These are phyloP conservation scores for Pseudogymnoascus sp. DNA, from an alignment of 2,329 filamentous ascomycete species.

Conservation along the genomic window DNA sequence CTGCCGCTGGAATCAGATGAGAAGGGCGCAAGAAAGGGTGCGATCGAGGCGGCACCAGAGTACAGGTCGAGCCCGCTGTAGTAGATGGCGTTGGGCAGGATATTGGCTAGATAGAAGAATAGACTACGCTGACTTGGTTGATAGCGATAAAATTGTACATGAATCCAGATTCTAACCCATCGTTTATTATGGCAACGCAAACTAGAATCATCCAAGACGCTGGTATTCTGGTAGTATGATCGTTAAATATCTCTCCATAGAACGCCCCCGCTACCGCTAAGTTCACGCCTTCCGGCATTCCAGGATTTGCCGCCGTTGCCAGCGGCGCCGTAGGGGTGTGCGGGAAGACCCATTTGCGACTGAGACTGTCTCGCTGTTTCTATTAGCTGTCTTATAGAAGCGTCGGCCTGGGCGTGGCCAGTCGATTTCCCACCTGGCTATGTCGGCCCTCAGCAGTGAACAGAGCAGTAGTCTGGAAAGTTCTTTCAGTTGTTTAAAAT, in stretches of 20 bases:
- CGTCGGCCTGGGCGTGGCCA: too few relatives aligned
- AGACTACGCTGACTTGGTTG: conserved; percentile 4
- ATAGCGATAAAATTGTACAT: conserved; percentile 8
- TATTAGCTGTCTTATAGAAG: too few relatives aligned
- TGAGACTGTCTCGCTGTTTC: conserved; percentile 27
- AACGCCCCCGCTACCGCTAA: neutral
- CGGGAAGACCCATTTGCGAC: conserved; percentile 32
- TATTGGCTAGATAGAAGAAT: conserved; percentile 1
- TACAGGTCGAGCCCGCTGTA: conserved; percentile 58
- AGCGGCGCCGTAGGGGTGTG: conserved; percentile 18
- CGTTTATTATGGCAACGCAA: neutral
- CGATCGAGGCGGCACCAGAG: conserved; percentile 49
- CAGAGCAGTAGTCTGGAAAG: too few relatives aligned
- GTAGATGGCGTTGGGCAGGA: conserved; percentile 32
- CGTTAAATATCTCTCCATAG: neutral
- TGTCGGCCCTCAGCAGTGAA: too few relatives aligned
- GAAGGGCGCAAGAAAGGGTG: conserved; percentile 35
- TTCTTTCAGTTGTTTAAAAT: too few relatives aligned
- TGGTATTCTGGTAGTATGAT: conserved; percentile 27
- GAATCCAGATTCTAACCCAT: conserved; percentile 2
- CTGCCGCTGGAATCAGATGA: conserved; percentile 25
- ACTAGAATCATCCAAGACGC: conserved; percentile 24
- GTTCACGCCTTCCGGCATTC: neutral
- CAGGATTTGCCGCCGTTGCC: conserved; percentile 3
- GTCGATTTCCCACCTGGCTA: too few relatives aligned